Evolutionary conservation across 2,329 filamentous ascomycete species (phyloP).

Genomic region (Cladosporium oxysporum): DNA sequence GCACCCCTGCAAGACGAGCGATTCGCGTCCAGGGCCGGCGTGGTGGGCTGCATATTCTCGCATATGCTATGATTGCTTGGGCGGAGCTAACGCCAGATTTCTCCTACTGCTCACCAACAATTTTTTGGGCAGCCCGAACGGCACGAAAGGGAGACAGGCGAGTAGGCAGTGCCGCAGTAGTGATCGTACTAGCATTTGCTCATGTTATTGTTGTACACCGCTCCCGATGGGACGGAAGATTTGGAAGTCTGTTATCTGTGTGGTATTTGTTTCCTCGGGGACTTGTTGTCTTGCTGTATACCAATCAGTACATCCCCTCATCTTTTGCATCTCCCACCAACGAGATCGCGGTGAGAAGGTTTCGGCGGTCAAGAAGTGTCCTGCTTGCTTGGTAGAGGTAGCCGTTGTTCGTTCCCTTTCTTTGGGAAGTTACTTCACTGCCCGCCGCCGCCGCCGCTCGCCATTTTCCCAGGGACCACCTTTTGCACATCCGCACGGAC

Average conservation of each 20-base stretch:
- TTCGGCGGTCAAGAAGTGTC: constrained; percentile 3
- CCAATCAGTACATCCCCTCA: not conserved
- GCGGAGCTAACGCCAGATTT: not conserved
- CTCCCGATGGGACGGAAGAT: not conserved
- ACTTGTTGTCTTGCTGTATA: not conserved
- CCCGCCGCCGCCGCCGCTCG: not conserved
- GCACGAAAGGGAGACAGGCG: not conserved
- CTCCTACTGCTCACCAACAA: constrained; percentile 4
- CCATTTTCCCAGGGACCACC: constrained; percentile 7
- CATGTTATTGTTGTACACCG: not conserved
- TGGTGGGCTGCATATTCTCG: constrained; percentile 7
- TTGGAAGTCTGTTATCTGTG: not conserved
- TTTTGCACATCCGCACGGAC: constrained; percentile 3
- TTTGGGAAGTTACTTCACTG: not conserved
- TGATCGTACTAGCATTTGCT: not conserved
- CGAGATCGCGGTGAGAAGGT: constrained; percentile 1
- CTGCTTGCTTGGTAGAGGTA: not conserved
- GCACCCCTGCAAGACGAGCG: not conserved
- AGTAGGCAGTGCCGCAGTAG: not conserved
- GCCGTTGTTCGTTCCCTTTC: not conserved
- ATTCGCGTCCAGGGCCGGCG: constrained; percentile 16
- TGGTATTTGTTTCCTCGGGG: not conserved
- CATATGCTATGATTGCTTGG: constrained; percentile 2
- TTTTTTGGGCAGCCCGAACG: constrained; percentile 8
- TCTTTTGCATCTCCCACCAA: not conserved